These are phyloP conservation scores for Sphenostylis stenocarpa DNA, from an alignment of 306 rosid genomes.

Conservation along the genomic window DNA sequence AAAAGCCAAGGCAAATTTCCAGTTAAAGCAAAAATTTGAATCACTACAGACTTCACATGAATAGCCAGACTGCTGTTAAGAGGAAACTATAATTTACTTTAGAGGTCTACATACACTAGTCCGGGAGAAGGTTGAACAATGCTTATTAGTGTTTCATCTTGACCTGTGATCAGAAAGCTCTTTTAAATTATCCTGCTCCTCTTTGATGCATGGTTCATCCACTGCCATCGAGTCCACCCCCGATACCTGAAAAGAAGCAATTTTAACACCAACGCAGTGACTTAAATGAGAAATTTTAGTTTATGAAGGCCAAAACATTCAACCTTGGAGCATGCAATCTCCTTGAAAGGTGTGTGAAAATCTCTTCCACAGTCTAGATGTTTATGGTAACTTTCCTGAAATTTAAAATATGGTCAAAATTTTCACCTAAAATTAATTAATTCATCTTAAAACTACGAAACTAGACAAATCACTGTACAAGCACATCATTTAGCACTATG, in stretches of 20 bases:
- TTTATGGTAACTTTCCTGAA: constrained; percentile 34
- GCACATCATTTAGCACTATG: not conserved
- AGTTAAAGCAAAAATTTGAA: constrained; percentile 24
- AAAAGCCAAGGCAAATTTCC: constrained; percentile 1
- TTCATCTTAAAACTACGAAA: not conserved
- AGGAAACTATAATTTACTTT: constrained; percentile 33
- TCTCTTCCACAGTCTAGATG: constrained; percentile 33
- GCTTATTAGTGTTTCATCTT: constrained; percentile 22
- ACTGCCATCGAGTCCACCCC: constrained; percentile 32
- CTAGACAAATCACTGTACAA: not conserved
- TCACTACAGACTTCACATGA: not conserved
- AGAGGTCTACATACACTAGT: constrained; percentile 22
- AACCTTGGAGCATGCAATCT: constrained; percentile 38
- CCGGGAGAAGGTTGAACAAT: not conserved
- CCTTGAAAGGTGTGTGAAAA: constrained; percentile 24
- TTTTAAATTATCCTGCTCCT: constrained; percentile 35
- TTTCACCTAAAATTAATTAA: constrained; percentile 1
- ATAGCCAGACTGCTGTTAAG: constrained; percentile 26
- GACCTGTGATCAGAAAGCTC: constrained; percentile 38
- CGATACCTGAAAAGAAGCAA: constrained; percentile 32
- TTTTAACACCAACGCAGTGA: constrained; percentile 6
- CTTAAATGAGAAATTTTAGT: not conserved
- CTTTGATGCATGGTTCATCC: constrained; percentile 39
- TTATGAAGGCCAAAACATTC: constrained; percentile 16
- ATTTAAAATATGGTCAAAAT: constrained; percentile 2